Base-by-base conservation (phyloP, 23 red algal species). In the Porphyridium purpureum region DNA sequence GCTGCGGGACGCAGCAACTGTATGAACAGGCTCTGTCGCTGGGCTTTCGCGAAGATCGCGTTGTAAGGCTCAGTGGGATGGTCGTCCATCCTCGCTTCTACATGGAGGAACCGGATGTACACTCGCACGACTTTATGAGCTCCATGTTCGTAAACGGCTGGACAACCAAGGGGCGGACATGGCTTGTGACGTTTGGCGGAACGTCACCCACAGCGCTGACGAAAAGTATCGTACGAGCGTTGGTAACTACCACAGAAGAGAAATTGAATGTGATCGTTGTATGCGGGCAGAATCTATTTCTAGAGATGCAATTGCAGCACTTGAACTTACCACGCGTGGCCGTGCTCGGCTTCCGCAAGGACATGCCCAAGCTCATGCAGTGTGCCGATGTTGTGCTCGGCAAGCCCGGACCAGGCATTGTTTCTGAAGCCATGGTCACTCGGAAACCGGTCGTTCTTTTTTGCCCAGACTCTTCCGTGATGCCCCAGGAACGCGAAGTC, bases 11-110 rank as follows among this genome's bases (percentile, higher is more conserved):
- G 1, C 28, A 44, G 1, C 35, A 34, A 36, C 9, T 32, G 2
- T 31, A 31, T 9, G 33, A 62, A 11, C 57, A 62, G 14, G 57
- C 57, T 2, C 29, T 47, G 4, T 8, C 14, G 2, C 35, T 44
- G 17, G 57, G 57, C 11, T 62, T 44, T 11, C 28, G 31, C 31
- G 33, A 44, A 27, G 35, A 34, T 2, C 31, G 44, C 8, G 2
- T 62, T 27, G 35, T 44, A n/a, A 27, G 33, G 2, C 31, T 62
- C 7, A 41, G 33, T 47, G 57, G 57, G 31, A 62, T 62, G 57
- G 33, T 62, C 2, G 57, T 62, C 19, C 57, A 62, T 50, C 24
- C 57, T 36, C 31, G 57, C 31, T 62, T 62, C 17, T 62, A 62
- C 24, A 33, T 17, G 31, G n/a, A 41, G 7, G 17, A 44, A 33